phyloP scores from a whole-genome alignment of 2,329 filamentous ascomycete genomes.

The Lasiodiplodia theobromae region DNA sequence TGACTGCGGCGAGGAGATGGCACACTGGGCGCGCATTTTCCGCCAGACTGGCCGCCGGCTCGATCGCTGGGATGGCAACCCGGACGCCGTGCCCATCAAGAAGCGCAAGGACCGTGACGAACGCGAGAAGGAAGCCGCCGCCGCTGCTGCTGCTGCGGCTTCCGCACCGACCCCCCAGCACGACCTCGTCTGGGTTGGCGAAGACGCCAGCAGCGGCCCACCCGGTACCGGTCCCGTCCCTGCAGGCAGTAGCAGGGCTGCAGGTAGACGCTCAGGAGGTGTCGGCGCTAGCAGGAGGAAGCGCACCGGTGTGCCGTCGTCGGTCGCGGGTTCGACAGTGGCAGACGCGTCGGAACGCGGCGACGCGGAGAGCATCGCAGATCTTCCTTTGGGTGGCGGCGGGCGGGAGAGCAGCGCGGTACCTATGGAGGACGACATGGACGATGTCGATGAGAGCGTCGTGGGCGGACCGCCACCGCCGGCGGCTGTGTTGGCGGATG shows the following conservation, averaged over 20 bases:
- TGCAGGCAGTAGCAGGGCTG: neutral
- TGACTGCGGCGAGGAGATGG: constrained; percentile 79
- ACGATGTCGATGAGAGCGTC: neutral
- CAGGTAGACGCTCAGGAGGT: constrained; percentile 1
- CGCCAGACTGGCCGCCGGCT: constrained; percentile 69
- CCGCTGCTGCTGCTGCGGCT: neutral
- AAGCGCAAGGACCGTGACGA: constrained; percentile 20
- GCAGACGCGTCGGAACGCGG: constrained; percentile 2
- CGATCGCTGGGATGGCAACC: constrained; percentile 67
- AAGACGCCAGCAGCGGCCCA: constrained; percentile 13
- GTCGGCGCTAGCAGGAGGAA: constrained; percentile 15
- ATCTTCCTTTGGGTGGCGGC: constrained; percentile 1
- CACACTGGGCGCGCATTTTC: constrained; percentile 70
- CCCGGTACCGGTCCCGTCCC: constrained; percentile 2
- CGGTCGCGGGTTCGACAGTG: constrained; percentile 7
- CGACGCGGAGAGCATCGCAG: constrained; percentile 17
- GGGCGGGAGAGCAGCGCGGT: constrained; percentile 24
- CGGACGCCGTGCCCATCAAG: constrained; percentile 24
- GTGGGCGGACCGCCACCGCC: neutral
- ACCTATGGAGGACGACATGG: constrained; percentile 21
- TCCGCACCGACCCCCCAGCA: neutral
- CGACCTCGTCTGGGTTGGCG: constrained; percentile 29
- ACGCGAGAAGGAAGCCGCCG: constrained; percentile 27
- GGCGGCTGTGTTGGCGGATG: constrained; percentile 5
- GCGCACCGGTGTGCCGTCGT: neutral